Base-by-base conservation (phyloP, 2,329 filamentous ascomycete species). In the Talaromyces piceae region DNA sequence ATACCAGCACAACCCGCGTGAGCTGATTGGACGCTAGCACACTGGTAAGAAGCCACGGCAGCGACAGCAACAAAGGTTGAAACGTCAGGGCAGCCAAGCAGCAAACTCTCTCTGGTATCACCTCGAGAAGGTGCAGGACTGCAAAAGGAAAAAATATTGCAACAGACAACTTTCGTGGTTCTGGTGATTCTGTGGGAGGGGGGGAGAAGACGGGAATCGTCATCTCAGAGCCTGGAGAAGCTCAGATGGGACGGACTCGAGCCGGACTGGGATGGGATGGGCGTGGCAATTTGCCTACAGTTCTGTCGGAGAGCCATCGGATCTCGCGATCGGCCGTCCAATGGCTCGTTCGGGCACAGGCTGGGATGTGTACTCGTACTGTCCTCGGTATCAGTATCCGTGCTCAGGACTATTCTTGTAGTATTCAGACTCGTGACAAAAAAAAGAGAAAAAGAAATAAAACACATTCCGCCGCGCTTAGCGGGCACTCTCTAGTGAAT, bases 231-330 rank as follows among this genome's bases (percentile, higher is more conserved):
- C 23, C 33, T 25, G 25, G 28, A 50, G 31, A 50, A 33, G 47
- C 9, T 13, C 18, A 11, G 25, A 9, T n/a, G 23, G 41, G 18
- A 20, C 23, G 27, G 43, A 45, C 13, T 27, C 43, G 43, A 45
- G 43, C 25, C 22, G 22, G 27, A 30, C 13, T 18, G 25, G 20
- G 20, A 25, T 37, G 26, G 20, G 33, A 25, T 13, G 31, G 20
- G 16, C 30, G 46, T 26, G 30, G 12, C 9, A n/a, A 41, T 23
- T 46, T 31, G 31, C 25, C 41, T 43, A 5, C 30, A n/a, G n/a
- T n/a, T 9, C 39, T 12, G 26, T 44, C 51, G 51, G 51, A 52
- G 51, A 30, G 46, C 41, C 16, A 53, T 53, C 47, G 51, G 51
- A 53, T 41, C 41, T 46, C 39, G 51, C 45, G 33, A 49, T 47